A percentile compares a stretch with the other conserved stretches of the same genome.
Conservation (phyloP, 805 yeast genomes). For the Candida michaelii region DNA sequence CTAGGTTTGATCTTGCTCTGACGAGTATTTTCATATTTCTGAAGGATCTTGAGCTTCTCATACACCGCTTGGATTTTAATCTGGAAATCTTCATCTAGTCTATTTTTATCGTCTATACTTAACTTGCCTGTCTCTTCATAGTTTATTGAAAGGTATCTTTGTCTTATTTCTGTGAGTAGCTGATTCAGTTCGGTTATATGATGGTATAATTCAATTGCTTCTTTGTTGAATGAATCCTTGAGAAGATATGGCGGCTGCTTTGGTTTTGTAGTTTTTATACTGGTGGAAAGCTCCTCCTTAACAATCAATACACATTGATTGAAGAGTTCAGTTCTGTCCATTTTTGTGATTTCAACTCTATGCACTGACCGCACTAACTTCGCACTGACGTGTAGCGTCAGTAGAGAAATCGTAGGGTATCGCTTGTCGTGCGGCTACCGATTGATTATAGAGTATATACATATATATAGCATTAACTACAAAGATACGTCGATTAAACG, state of each 20-base stretch:
- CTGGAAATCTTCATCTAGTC: constrained; percentile 55
- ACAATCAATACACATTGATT: constrained; percentile 47
- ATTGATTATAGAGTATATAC: no score
- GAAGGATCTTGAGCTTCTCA: constrained; percentile 49
- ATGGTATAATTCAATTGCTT: constrained; percentile 35
- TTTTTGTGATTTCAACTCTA: no score
- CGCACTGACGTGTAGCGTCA: no score
- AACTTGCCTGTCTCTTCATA: constrained; percentile 25
- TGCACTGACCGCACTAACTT: no score
- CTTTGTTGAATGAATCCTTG: constrained; percentile 42
- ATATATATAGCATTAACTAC: no score
- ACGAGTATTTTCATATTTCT: constrained; percentile 52
- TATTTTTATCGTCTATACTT: constrained; percentile 50
- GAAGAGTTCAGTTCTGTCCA: constrained; percentile 47
- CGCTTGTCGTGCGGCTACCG: no score
- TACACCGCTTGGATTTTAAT: constrained; percentile 51
- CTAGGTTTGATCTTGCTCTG: constrained; percentile 19
- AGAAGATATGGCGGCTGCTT: constrained; percentile 16
- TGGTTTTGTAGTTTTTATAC: constrained; percentile 1
- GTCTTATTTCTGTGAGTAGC: constrained; percentile 29
- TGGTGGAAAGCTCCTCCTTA: constrained; percentile 27
- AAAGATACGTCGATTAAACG: no score
- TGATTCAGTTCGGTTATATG: constrained; percentile 29
- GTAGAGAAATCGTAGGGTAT: no score
- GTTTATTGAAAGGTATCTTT: constrained; percentile 25